Base-by-base conservation (phyloP, 2,329 filamentous ascomycete species). In the Dactylellina leptospora region DNA sequence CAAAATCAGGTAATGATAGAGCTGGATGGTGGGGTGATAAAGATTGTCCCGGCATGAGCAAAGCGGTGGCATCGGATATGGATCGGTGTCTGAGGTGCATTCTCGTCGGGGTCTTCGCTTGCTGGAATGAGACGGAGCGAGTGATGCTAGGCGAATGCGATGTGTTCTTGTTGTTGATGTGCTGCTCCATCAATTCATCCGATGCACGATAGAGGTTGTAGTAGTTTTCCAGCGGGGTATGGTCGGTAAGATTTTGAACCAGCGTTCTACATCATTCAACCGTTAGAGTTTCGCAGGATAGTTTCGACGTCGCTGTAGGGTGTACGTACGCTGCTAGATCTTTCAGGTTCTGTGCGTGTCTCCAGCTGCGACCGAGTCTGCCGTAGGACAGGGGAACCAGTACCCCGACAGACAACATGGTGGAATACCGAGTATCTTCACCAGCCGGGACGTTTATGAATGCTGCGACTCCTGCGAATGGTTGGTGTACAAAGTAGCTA, bases 351-450 rank as follows among this genome's bases (percentile, higher is more conserved):
- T 90, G 86, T 4, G 92, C 92, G 81, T 97, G 92, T 75, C 89
- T 86, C 95, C 95, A 99, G 56, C 89, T 90, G 74, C 93, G 87
- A 2, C 95, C 95, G 20, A 97, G 82, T 60, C 92, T 86, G 22
- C 93, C 93, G 77, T 90, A 90, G 78, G 89, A 93, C 55, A 96
- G 80, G 4, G 92, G 91, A 1, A 97, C 92, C 75, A 99, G 82
- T 25, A 93, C 86, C 40, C 95, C 95, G 0, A 97, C 92, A 11
- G 93, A 90, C 74, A 97, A 88, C 87, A 99, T 97, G 76, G 90
- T 87, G 53, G 95, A 95, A 83, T 96, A 91, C 71, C 95, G 89
- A 56, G 91, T 87, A 56, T 86, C 87, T 76, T 91, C 90, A 11
- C 89, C 87, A 51, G 91, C 92, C 1, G 90, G 89, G 74, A 86